phyloP scores from a whole-genome alignment of 176 grass and related monocot species.

The Hordeum marinum region DNA sequence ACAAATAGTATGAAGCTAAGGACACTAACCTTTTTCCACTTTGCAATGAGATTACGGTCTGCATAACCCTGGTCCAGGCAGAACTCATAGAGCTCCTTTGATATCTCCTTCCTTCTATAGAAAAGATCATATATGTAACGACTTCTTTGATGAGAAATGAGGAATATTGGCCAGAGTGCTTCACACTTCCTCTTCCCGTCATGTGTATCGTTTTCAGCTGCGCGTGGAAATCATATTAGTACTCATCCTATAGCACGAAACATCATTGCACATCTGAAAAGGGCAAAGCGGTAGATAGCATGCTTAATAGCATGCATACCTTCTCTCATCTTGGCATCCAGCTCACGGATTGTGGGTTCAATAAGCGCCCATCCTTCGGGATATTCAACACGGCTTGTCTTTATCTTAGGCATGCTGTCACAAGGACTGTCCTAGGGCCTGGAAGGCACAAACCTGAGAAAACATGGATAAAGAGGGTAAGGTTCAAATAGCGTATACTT shows the following conservation, averaged over 20 bases:
- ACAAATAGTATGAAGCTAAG: neutral
- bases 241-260: neutral
- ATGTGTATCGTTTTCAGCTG: conserved; percentile 95
- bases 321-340: conserved; percentile 95
- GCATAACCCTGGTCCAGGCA: conserved; percentile 84
- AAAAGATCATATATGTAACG: conserved; percentile 91
- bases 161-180: conserved; percentile 86
- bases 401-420: conserved; percentile 10
- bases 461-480: neutral
- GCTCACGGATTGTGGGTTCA: conserved; percentile 72
- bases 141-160: conserved; percentile 77
- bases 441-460: neutral
- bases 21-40: conserved; percentile 77
- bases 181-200: conserved; percentile 91
- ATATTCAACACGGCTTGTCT: conserved; percentile 33
- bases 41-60: conserved; percentile 86
- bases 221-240: neutral
- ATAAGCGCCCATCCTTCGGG: conserved; percentile 94
- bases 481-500: neutral
- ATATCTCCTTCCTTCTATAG: conserved; percentile 87
- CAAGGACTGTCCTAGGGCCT: neutral
- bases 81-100: conserved; percentile 78
- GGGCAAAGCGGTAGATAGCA: neutral
- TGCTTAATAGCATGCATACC: conserved; percentile 15
- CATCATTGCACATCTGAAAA: neutral